These are phyloP conservation scores for Choiromyces venosus DNA, from an alignment of 495 filamentous ascomycete species.

Conservation along the genomic window DNA sequence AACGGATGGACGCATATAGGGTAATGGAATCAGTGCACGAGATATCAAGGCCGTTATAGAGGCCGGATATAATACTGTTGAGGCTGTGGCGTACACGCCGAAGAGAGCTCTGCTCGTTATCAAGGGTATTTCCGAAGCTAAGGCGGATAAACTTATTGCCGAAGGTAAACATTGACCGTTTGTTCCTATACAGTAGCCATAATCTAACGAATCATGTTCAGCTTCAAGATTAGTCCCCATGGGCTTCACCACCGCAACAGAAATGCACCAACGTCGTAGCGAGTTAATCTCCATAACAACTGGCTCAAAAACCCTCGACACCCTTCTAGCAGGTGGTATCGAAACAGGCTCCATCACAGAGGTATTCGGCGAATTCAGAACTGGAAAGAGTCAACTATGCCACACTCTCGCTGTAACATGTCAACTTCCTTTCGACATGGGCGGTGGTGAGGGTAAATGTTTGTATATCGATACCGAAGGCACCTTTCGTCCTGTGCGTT, in stretches of 20 bases:
- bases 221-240: slow-evolving; percentile 94
- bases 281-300: slow-evolving; percentile 97
- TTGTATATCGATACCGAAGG: slow-evolving; percentile 99
- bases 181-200: not conserved
- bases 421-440: slow-evolving; percentile 97
- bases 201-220: slow-evolving; percentile 43
- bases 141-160: slow-evolving; percentile 85
- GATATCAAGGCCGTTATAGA: slow-evolving; percentile 91
- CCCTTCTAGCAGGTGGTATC: slow-evolving; percentile 85
- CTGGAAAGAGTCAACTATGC: slow-evolving; percentile 96
- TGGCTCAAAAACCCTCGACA: slow-evolving; percentile 93
- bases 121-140: slow-evolving; percentile 95
- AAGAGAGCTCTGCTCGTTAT: slow-evolving; percentile 81
- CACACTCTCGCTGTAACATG: slow-evolving; percentile 98
- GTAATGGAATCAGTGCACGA: slow-evolving; percentile 71
- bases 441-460: slow-evolving; percentile 95
- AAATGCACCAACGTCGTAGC: slow-evolving; percentile 94
- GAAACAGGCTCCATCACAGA: slow-evolving; percentile 99
- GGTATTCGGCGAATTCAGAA: slow-evolving; percentile 96
- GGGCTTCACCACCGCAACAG: slow-evolving; percentile 98
- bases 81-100: slow-evolving; percentile 92
- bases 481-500: slow-evolving; percentile 87
- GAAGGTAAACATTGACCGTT: slow-evolving; percentile 58
- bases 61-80: slow-evolving; percentile 89
- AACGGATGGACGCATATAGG: slow-evolving; percentile 48